Evolutionary conservation across 2,329 filamentous ascomycete species (phyloP), one percentile per base, ranked within the genome.

Genomic region (Stachybotrys echinatus): DNA sequence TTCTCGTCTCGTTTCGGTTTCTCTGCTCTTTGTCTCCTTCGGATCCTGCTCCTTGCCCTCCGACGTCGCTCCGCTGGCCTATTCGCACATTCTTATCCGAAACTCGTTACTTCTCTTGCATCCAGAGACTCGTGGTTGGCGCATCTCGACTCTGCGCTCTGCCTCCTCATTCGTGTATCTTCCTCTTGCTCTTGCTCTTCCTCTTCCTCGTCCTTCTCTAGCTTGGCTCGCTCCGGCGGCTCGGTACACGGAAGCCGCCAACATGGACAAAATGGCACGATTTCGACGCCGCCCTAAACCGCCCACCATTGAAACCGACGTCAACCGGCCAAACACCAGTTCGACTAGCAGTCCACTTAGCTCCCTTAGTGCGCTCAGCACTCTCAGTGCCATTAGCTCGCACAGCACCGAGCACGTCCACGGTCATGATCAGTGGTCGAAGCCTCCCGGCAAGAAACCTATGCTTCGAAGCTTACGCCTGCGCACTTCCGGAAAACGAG

Each of bases 391-490:
- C 52, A 54, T 38, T 57, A 58, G 45, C 55, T 54, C 44, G 55
- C 59, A 45, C 50, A 57, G 27, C 53, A 52, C 22, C 57, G 54
- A 12, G 10, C 8, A 23, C 44, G 44, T 46, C 23, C 18, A 23
- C 22, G 45, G 47, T n/a, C 61, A 56, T 27, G 59, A 61, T 22
- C 44, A 46, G 10, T 20, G 49, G 19, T 49, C 50, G 7, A 65
- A 60, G 50, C 50, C 59, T 22, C 54, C 61, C 22, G 51, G 53
- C 37, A 67, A 67, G 50, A 67, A 65, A 40, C 66, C 69, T 18
- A 63, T 74, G 39, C 75, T 79, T 47, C 70, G 72, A 39, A 68
- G 65, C 53, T 66, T 78, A 50, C 69, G 73, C 47, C 65, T 77
- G 48, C 70, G 72, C 48, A 64, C 68, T 48, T 68, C 73, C 21